Evolutionary conservation across 2,329 filamentous ascomycete species (phyloP).

Genomic region (Fusarium piperis): DNA sequence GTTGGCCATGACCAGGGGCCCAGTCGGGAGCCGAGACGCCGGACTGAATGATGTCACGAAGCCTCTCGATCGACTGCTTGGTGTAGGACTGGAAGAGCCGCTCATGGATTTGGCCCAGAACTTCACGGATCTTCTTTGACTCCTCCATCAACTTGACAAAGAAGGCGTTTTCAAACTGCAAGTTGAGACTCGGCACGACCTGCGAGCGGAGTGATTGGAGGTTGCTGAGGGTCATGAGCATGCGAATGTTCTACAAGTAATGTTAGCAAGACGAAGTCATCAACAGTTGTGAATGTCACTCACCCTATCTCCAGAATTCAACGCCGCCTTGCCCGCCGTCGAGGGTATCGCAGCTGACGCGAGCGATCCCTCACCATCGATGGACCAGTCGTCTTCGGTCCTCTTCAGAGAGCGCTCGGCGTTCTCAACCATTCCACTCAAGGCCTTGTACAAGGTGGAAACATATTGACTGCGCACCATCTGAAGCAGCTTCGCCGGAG

Average conservation of each 20-base stretch:
- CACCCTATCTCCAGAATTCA: slow-evolving; percentile 67
- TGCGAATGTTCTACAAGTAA: slow-evolving; percentile 79
- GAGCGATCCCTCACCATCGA: slow-evolving; percentile 56
- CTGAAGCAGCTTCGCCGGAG: slow-evolving; percentile 86
- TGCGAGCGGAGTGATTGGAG: slow-evolving; percentile 83
- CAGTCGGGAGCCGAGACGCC: slow-evolving; percentile 79
- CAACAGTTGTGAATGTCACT: slow-evolving; percentile 38
- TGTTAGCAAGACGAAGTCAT: slow-evolving; percentile 33
- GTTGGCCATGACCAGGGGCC: slow-evolving; percentile 66
- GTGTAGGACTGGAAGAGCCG: slow-evolving; percentile 94
- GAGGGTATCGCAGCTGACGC: slow-evolving; percentile 47
- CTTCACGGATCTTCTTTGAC: slow-evolving; percentile 89
- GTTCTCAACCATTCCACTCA: slow-evolving; percentile 97
- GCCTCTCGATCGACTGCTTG: slow-evolving; percentile 73
- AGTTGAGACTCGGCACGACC: slow-evolving; percentile 86
- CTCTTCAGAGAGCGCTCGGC: slow-evolving; percentile 79
- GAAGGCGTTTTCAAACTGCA: slow-evolving; percentile 93
- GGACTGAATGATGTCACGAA: slow-evolving; percentile 75
- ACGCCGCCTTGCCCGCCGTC: slow-evolving; percentile 55
- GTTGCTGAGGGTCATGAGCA: slow-evolving; percentile 94
- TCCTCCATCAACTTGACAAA: slow-evolving; percentile 95
- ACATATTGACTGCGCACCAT: slow-evolving; percentile 94
- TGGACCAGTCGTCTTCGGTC: slow-evolving; percentile 69
- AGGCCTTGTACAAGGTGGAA: slow-evolving; percentile 89
- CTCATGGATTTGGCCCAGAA: slow-evolving; percentile 88